Evolutionary conservation across 768 basidiomycete species (phyloP).

Genomic region (Rhizopogon vulgaris): DNA sequence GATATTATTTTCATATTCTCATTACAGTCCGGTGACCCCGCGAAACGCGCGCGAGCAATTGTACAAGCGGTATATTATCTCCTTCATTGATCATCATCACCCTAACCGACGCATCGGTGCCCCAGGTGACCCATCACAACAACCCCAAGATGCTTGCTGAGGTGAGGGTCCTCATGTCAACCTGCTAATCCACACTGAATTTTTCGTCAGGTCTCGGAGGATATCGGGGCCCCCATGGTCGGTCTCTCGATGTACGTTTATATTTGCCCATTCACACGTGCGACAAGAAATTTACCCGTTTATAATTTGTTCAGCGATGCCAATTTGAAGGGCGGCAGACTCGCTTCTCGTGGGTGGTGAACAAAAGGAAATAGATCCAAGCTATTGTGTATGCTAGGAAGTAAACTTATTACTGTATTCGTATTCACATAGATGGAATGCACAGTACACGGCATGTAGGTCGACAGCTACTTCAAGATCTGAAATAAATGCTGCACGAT

Average conservation of each 20-base stretch:
- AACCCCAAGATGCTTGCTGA: slow-evolving; percentile 90
- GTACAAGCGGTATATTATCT: slow-evolving; percentile 77
- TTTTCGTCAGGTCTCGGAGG: slow-evolving; percentile 57
- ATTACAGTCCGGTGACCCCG: slow-evolving; percentile 81
- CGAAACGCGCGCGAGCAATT: slow-evolving; percentile 89
- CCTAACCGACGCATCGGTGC: slow-evolving; percentile 6
- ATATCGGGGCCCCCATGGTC: slow-evolving; percentile 90
- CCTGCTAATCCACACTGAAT: not conserved
- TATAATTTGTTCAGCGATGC: slow-evolving; percentile 38
- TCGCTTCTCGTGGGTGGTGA: slow-evolving; percentile 67
- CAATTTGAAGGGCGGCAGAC: slow-evolving; percentile 64
- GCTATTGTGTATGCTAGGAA: slow-evolving; percentile 2
- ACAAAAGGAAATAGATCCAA: not conserved
- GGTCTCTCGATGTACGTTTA: slow-evolving; percentile 76
- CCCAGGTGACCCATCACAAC: slow-evolving; percentile 87
- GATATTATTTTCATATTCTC: not conserved
- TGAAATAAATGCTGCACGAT: too few species aligned
- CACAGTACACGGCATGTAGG: too few species aligned
- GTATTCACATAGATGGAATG: not conserved
- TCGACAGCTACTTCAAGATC: too few species aligned
- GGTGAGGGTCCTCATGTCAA: slow-evolving; percentile 31
- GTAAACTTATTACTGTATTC: slow-evolving; percentile 4
- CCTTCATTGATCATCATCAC: not conserved
- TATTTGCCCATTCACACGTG: not conserved
- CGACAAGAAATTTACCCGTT: not conserved